phyloP scores from a whole-genome alignment of 2,329 filamentous ascomycete genomes.

The Didymella arachidicola region DNA sequence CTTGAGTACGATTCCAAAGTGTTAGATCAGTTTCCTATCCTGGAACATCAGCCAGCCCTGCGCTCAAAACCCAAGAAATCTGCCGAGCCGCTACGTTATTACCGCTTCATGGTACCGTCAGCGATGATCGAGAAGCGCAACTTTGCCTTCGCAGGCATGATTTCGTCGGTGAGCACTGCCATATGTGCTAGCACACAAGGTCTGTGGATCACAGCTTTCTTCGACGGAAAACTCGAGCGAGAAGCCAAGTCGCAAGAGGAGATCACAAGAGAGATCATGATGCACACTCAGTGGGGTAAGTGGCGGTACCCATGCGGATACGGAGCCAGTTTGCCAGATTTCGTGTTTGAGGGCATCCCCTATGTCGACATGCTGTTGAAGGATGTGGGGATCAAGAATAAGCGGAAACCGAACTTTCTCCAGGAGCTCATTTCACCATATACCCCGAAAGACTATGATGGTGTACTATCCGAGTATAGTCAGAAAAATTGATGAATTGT shows the following conservation, averaged over 20 bases:
- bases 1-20: constrained; percentile 64
- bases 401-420: constrained; percentile 19
- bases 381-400: constrained; percentile 15
- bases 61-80: constrained; percentile 17
- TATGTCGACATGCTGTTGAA: constrained; percentile 69
- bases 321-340: constrained; percentile 69
- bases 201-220: constrained; percentile 66
- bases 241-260: constrained; percentile 26
- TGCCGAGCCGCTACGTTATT: constrained; percentile 45
- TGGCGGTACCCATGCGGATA: constrained; percentile 67
- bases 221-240: constrained; percentile 59
- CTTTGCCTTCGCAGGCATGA: constrained; percentile 35
- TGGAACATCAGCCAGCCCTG: constrained; percentile 58
- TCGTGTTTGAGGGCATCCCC: constrained; percentile 77
- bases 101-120: constrained; percentile 54
- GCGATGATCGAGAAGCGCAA: constrained; percentile 15
- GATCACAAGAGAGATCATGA: constrained; percentile 58
- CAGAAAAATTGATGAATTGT: constrained; percentile 1
- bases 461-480: constrained; percentile 34
- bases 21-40: constrained; percentile 59
- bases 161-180: constrained; percentile 49
- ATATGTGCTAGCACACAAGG: constrained; percentile 51
- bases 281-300: constrained; percentile 65
- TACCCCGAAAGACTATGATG: constrained; percentile 33
- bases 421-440: constrained; percentile 32